Evolutionary conservation across 2,329 filamentous ascomycete genomes (phyloP), one percentile per base, ranked within the genome.

Genomic region (Penicillium polonicum): DNA sequence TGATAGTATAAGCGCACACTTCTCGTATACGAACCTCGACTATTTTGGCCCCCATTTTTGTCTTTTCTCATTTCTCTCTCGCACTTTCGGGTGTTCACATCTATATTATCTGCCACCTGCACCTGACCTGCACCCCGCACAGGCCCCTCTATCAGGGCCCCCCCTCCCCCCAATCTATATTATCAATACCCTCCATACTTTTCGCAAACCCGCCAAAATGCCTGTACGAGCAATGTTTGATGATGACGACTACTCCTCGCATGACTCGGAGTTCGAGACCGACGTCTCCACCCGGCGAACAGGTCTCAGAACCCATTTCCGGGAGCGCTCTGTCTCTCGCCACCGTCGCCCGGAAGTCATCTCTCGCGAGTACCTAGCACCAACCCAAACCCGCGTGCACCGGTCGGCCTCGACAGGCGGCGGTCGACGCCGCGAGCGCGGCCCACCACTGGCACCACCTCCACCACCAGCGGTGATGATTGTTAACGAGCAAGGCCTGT

Each of bases 351-450:
- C 68, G 12, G 65, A 68, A 9, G 46, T 57, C 33, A 61, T 45
- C 25, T 29, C 45, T 36, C 45, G 43, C 25, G 43, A 48, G 65
- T 68, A 65, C 46, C 59, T 72, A 17, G 65, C 59, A 19, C 73
- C 73, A 13, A 57, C 63, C 13, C 46, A 70, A 19, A 58, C 63
- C 9, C 65, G 61, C 33, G 51, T 74, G 6, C 67, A 68, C 36
- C 73, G 74, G 5, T 76, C 74, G 3, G 65, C 68, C 6, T 77
- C 74, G 7, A 75, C 71, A 4, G 73, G 74, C 15, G 67, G 62
- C 9, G 66, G 61, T 12, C 73, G 72, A 21, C 65, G 58, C 17
- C 63, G 62, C 19, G 65, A 67, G 7, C 61, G 59, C 3, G 62
- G 66, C 3, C 50, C 19, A 17, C n/a, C 5, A 52, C 64, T 38